Evolutionary conservation across 2,329 filamentous ascomycete genomes (phyloP).

Genomic region (Didymella keratinophila): DNA sequence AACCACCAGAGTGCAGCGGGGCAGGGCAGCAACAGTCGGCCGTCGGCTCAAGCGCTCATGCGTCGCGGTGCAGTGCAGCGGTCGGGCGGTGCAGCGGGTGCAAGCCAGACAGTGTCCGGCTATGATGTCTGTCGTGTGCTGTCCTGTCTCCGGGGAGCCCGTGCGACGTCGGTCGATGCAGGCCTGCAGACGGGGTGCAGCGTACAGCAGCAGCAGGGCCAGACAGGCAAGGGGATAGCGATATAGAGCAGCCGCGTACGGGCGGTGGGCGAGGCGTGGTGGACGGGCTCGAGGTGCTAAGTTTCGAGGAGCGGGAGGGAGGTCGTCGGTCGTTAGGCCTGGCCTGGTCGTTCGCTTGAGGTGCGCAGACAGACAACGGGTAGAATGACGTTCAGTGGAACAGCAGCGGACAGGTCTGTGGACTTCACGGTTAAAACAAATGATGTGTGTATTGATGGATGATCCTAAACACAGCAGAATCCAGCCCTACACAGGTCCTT

Average conservation of each 20-base stretch:
- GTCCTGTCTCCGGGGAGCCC: conserved; percentile 36
- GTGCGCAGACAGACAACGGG: conserved; percentile 6
- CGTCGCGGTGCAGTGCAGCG: conserved; percentile 28
- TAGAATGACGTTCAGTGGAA: conserved; percentile 15
- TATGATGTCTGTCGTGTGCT: conserved; percentile 44
- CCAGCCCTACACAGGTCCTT: background rate
- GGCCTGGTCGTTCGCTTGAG: conserved; percentile 21
- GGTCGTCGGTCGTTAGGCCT: conserved; percentile 32
- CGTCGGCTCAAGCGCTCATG: conserved; percentile 39
- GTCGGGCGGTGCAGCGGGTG: conserved; percentile 23
- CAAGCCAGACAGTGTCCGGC: conserved; percentile 24
- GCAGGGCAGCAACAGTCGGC: conserved; percentile 23
- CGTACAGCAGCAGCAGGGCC: conserved; percentile 24
- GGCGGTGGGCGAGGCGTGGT: conserved; percentile 33
- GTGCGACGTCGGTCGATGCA: conserved; percentile 41
- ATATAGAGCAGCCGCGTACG: conserved; percentile 22
- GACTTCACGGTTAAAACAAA: background rate
- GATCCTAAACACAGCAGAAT: background rate
- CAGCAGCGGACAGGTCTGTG: background rate
- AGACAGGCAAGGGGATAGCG: conserved; percentile 20
- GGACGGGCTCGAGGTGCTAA: conserved; percentile 30
- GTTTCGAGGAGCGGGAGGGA: conserved; percentile 36
- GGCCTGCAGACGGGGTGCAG: conserved; percentile 18
- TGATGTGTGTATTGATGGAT: background rate
- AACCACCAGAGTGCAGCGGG: conserved; percentile 28